Base-by-base conservation (phyloP, 768 basidiomycete species). In the Macrolepiota fuliginosa region DNA sequence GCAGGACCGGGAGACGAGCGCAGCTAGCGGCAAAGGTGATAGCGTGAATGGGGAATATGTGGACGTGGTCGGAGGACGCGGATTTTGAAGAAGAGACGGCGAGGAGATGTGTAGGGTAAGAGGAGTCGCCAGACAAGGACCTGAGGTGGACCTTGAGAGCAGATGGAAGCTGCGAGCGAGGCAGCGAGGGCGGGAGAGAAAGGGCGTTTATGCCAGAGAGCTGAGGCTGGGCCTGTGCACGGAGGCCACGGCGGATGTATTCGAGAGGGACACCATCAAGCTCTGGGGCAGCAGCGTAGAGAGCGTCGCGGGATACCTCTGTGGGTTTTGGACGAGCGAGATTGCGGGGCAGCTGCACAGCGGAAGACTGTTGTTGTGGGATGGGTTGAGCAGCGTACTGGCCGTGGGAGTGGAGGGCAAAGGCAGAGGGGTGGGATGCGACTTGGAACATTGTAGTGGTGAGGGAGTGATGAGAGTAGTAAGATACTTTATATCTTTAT, bases 301-400 rank as follows among this genome's bases (percentile, higher is more conserved):
- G 76, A 40, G 84, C 82, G 42, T 85, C 84, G 50, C 79, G 75
- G 40, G 84, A 79, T 42, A 90, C 81, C 61, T 86, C 83, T 42
- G 76, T 68, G 64, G 82, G 87, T 2, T 78, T 72, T 4, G 91
- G 90, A 11, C 89, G 83, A 35, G 82, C 76, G 54, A 92, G 85
- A 42, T 78, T 84, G 58, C 90, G 83, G n/a, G 90, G 91, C 24
- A 92, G 83, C 66, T 90, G 87, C 11, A 91, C 79, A 65, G 66
- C 70, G 3, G 76, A 69, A 3, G 72, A 59, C 2, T 45, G 42
- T 17, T 45, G 17, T 7, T 69, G 61, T 24, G 70, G 52, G 32
- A 70, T 63, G 51, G 37, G 59, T 9, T 61, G 56, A 24, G 27
- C 45, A 42, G 72, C 74, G 32, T 72, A 74, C 56, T 75, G 75